Conservation (phyloP, 495 filamentous ascomycete genomes). For the Terfezia claveryi region DNA sequence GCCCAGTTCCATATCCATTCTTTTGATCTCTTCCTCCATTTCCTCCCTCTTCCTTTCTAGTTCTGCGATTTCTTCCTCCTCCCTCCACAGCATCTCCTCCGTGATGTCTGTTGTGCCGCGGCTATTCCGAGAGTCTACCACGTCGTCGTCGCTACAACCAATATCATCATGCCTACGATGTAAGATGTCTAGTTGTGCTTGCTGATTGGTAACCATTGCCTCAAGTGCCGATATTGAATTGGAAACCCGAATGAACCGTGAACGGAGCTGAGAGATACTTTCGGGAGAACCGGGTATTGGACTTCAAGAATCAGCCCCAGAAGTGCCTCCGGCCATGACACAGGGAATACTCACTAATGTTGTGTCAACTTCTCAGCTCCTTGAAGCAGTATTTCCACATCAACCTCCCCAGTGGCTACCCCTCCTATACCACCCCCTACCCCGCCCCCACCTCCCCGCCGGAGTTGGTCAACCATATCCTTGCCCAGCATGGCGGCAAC, state of each 20-base stretch:
- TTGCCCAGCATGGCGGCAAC: conserved; percentile 75
- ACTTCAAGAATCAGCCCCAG: conserved; percentile 19
- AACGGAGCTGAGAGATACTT: conserved; percentile 47
- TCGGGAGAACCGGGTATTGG: conserved; percentile 65
- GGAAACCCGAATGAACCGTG: conserved; percentile 47
- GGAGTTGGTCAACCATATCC: conserved; percentile 66
- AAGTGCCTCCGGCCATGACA: neutral
- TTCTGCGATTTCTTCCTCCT: conserved; percentile 58
- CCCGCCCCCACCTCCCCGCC: conserved; percentile 25
- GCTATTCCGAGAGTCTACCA: conserved; percentile 17
- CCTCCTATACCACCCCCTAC: conserved; percentile 27
- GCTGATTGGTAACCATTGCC: conserved; percentile 52
- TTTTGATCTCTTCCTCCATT: conserved; percentile 54
- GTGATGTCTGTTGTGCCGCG: conserved; percentile 30
- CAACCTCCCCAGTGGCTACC: conserved; percentile 39
- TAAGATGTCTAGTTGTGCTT: conserved; percentile 48
- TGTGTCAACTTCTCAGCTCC: conserved; percentile 79
- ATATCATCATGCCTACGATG: conserved; percentile 31
- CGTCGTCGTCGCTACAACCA: conserved; percentile 19
- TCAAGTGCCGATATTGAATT: conserved; percentile 63
- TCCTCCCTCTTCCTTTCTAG: conserved; percentile 54
- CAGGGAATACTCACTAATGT: conserved; percentile 43
- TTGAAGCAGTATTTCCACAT: conserved; percentile 64
- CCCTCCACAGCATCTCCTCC: conserved; percentile 49
- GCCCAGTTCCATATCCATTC: conserved; percentile 62